phyloP scores from a whole-genome alignment of 148 eudicot species.

The Rhododendron ferrugineum region DNA sequence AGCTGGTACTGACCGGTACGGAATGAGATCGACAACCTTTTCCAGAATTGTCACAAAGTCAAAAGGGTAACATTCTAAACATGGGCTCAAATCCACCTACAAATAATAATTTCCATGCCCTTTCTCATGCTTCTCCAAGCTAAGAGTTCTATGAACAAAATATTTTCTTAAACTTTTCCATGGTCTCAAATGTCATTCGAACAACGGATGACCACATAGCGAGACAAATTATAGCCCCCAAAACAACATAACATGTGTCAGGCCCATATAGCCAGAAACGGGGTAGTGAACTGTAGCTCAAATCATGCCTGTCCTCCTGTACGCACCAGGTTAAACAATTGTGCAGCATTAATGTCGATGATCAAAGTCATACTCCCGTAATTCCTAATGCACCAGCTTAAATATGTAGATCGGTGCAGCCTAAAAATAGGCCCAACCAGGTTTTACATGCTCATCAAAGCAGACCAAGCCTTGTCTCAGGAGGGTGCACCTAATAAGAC shows the following conservation, averaged over 20 bases:
- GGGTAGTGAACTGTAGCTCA: background rate
- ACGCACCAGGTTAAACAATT: background rate
- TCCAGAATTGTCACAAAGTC: background rate
- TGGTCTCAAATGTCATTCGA: background rate
- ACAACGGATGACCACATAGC: background rate
- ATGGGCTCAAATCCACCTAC: background rate
- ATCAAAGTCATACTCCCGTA: background rate
- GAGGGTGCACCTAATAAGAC: background rate
- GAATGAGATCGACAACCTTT: too few relatives aligned
- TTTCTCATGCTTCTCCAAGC: background rate
- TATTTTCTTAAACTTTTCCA: background rate
- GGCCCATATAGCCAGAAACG: background rate
- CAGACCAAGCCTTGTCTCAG: background rate
- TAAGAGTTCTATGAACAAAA: background rate
- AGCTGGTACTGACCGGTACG: too few relatives aligned
- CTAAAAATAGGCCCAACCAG: background rate
- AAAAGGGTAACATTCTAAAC: background rate
- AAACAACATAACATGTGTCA: background rate
- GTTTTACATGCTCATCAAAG: background rate
- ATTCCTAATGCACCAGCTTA: background rate
- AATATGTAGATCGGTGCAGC: background rate
- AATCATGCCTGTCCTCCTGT: background rate
- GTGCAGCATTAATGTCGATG: background rate
- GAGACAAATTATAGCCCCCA: background rate
- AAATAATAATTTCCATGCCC: background rate